phyloP scores from a whole-genome alignment of 371 early-diverging fungal genomes.

The Haplosporangium sp. region DNA sequence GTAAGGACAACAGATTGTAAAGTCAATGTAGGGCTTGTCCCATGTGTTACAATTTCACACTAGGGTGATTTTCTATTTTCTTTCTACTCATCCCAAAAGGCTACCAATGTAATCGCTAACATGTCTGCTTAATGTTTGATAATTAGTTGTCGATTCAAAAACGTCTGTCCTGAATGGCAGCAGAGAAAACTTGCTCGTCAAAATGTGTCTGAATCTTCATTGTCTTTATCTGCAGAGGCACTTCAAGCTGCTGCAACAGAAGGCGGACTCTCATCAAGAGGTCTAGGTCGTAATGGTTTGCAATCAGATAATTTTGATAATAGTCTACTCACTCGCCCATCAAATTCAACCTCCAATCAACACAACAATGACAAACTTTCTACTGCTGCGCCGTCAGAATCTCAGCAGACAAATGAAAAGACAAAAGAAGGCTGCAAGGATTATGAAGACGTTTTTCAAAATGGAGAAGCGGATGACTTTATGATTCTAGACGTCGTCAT shows the following conservation, averaged over 20 bases:
- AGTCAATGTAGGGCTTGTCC: too few relatives aligned
- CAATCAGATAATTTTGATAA: not conserved
- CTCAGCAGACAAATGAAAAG: not conserved
- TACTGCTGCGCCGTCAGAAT: not conserved
- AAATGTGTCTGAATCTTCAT: constrained; percentile 1
- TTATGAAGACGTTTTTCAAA: constrained; percentile 41
- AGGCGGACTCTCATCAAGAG: constrained; percentile 35
- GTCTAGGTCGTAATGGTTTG: constrained; percentile 28
- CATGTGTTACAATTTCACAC: not conserved
- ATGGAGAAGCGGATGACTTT: constrained; percentile 59
- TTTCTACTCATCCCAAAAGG: too few relatives aligned
- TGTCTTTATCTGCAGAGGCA: constrained; percentile 18
- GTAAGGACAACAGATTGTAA: constrained; percentile 37
- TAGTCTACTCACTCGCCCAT: not conserved
- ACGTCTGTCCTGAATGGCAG: constrained; percentile 55
- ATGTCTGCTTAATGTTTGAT: not conserved
- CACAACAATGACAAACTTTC: constrained; percentile 5
- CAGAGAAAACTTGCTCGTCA: constrained; percentile 32
- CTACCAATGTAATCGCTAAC: not conserved
- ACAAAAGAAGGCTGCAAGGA: constrained; percentile 18
- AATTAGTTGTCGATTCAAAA: constrained; percentile 46
- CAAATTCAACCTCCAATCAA: not conserved
- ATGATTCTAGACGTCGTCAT: constrained; percentile 66
- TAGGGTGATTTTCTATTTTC: constrained; percentile 19
- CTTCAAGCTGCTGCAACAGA: constrained; percentile 39